These are phyloP conservation scores for Coniophora puteana DNA, from an alignment of 1,284 basidiomycete genomes.

Conservation along the genomic window DNA sequence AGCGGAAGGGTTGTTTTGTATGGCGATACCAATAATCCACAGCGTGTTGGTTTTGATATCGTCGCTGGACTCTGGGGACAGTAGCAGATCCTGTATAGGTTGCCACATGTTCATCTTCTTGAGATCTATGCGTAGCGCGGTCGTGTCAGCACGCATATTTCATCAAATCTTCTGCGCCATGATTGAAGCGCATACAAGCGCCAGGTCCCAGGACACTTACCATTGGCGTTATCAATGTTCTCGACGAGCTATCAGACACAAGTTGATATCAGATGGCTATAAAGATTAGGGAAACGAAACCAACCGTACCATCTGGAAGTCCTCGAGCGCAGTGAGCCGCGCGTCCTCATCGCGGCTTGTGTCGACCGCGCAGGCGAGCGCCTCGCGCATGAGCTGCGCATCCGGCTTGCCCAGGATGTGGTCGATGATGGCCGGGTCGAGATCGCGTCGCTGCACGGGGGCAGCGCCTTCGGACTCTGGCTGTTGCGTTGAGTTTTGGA, in stretches of 20 bases:
- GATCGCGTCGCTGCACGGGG: constrained; percentile 37
- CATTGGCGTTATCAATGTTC: constrained; percentile 94
- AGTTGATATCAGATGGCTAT: constrained; percentile 1
- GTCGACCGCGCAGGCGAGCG: constrained; percentile 73
- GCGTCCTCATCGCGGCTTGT: constrained; percentile 56
- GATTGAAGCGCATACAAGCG: not conserved
- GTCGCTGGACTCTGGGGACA: constrained; percentile 49
- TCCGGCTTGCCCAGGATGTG: constrained; percentile 86
- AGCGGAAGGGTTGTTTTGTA: constrained; percentile 93
- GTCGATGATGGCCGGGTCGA: constrained; percentile 83
- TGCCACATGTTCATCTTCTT: constrained; percentile 85
- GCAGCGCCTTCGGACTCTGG: constrained; percentile 26
- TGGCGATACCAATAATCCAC: constrained; percentile 93
- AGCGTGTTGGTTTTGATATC: constrained; percentile 72
- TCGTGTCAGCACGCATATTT: constrained; percentile 1
- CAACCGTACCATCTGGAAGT: constrained; percentile 94
- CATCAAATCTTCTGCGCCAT: not conserved
- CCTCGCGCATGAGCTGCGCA: constrained; percentile 84
- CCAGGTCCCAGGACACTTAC: constrained; percentile 41
- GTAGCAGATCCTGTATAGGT: constrained; percentile 69
- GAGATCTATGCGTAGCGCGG: constrained; percentile 54
- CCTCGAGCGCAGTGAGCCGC: constrained; percentile 80
- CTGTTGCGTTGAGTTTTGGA: constrained; percentile 65
- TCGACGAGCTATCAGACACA: constrained; percentile 69
- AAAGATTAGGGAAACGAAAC: constrained; percentile 6